Conservation (phyloP, 495 filamentous ascomycete species). For the Aspergillus sparsus region DNA sequence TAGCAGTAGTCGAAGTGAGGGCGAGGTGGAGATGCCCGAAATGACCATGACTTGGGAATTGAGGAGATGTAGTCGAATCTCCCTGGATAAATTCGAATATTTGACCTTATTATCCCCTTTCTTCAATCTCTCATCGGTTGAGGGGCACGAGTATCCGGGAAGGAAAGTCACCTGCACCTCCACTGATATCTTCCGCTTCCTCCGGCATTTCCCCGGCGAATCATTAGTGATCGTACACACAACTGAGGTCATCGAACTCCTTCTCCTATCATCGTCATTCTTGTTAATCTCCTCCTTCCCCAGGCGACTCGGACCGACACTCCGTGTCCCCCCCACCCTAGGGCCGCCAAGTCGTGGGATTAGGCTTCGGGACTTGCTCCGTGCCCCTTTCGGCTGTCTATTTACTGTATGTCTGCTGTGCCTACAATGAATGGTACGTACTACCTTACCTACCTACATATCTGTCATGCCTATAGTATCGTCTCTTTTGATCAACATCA, state of each 20-base stretch:
- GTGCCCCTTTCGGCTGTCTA: conserved; percentile 9
- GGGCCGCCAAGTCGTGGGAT: conserved; percentile 16
- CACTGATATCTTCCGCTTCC: neutral
- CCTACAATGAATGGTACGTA: neutral
- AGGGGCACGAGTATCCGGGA: neutral
- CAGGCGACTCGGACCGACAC: conserved; percentile 28
- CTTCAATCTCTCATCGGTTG: neutral
- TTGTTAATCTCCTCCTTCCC: neutral
- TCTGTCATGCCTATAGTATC: too few species aligned
- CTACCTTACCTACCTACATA: neutral
- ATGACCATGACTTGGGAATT: neutral
- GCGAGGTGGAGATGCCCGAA: neutral
- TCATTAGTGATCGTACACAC: too few species aligned
- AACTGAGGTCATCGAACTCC: too few species aligned
- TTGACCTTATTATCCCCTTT: neutral
- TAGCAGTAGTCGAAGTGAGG: neutral
- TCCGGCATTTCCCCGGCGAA: neutral
- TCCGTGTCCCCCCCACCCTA: conserved; percentile 15
- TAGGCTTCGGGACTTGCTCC: conserved; percentile 22
- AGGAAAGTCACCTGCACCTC: neutral
- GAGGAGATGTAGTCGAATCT: neutral
- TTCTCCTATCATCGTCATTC: neutral
- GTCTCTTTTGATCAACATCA: too few species aligned
- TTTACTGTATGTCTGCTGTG: neutral
- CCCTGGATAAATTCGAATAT: neutral